Conservation (phyloP, 768 basidiomycete genomes). For the Imleria badia region DNA sequence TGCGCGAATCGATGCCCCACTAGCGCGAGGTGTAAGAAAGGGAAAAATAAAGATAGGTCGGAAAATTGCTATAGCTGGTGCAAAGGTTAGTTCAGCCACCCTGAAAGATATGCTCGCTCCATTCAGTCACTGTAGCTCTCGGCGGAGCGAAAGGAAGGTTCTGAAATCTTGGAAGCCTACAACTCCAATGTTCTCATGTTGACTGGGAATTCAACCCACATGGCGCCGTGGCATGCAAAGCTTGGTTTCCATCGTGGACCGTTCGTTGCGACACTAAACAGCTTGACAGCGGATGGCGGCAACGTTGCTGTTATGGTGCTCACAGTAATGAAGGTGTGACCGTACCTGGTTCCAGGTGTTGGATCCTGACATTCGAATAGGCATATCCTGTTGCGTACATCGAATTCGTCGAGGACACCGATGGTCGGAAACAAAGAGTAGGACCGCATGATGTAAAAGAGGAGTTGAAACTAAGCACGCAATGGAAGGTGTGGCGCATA, state of each 20-base stretch:
- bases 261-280: constrained; percentile 74
- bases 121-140: constrained; percentile 48
- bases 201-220: constrained; percentile 81
- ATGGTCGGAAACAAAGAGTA: constrained; percentile 49
- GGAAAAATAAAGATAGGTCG: constrained; percentile 72
- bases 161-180: constrained; percentile 81
- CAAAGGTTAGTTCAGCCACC: constrained; percentile 54
- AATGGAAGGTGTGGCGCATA: constrained; percentile 64
- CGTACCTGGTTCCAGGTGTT: neutral
- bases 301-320: constrained; percentile 72
- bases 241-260: constrained; percentile 73
- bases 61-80: constrained; percentile 80
- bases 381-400: constrained; percentile 76
- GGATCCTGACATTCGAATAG: constrained; percentile 33
- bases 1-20: constrained; percentile 69
- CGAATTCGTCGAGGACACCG: constrained; percentile 55
- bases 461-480: constrained; percentile 55
- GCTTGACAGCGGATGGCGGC: constrained; percentile 82
- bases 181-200: constrained; percentile 63
- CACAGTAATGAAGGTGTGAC: constrained; percentile 59
- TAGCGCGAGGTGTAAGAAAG: constrained; percentile 66
- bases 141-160: constrained; percentile 70
- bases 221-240: constrained; percentile 86
- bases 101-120: neutral
- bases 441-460: constrained; percentile 72